Conservation (phyloP, 1,139 yeast genomes). For the Debaryomyces sp. region DNA sequence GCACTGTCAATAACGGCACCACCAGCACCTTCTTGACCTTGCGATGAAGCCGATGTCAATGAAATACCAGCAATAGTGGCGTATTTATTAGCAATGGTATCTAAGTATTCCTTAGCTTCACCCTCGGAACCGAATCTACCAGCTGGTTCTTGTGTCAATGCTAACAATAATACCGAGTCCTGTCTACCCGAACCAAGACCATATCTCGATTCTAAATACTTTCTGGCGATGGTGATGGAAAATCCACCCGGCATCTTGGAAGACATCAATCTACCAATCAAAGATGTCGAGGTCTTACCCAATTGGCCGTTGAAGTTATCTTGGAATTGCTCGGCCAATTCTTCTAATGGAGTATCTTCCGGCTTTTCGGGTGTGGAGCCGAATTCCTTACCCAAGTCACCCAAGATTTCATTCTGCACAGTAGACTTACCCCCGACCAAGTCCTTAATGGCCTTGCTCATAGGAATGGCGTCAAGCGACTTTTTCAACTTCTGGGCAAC, state of each 20-base stretch:
- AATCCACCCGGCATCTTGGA: conserved; percentile 99
- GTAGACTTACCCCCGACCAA: conserved; percentile 98
- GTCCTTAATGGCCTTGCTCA: conserved; percentile 93
- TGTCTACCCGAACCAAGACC: conserved; percentile 95
- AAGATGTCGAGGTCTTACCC: conserved; percentile 90
- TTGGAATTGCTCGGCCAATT: conserved; percentile 93
- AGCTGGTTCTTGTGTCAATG: conserved; percentile 89
- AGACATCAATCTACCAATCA: conserved; percentile 88
- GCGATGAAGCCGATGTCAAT: conserved; percentile 65
- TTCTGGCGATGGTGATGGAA: conserved; percentile 87
- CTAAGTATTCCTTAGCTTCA: conserved; percentile 90
- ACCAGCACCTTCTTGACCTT: conserved; percentile 62
- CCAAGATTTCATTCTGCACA: conserved; percentile 95
- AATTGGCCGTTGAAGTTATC: conserved; percentile 84
- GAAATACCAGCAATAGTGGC: conserved; percentile 82
- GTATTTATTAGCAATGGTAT: conserved; percentile 78
- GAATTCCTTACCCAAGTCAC: conserved; percentile 97
- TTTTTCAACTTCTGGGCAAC: conserved; percentile 97
- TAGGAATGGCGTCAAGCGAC: conserved; percentile 80
- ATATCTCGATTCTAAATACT: conserved; percentile 85
- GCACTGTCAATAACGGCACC: conserved; percentile 95
- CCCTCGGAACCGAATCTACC: conserved; percentile 81
- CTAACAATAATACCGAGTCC: conserved; percentile 81
- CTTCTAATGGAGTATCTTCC: conserved; percentile 95
- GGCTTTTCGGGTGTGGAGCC: conserved; percentile 99